Percentiles rank a stretch among this genome's conserved stretches.
These are phyloP conservation scores for Crepidotus sp. DNA, from an alignment of 1,284 basidiomycete genomes.

Conservation along the genomic window DNA sequence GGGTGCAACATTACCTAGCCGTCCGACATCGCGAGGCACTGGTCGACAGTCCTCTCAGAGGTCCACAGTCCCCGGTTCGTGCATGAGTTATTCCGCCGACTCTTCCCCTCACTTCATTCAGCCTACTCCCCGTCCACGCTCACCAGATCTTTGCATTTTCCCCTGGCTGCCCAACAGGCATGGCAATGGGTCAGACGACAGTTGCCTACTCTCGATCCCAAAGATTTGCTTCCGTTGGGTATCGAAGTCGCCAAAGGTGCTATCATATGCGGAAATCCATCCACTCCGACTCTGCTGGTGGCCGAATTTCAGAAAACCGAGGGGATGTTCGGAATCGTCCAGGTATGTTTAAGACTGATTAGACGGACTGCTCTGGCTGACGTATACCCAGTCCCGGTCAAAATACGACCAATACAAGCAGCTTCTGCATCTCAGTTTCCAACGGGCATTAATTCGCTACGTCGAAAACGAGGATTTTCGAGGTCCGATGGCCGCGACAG, in stretches of 20 bases:
- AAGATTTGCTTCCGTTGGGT: slow-evolving; percentile 75
- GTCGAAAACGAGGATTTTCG: slow-evolving; percentile 73
- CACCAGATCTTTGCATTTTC: slow-evolving; percentile 30
- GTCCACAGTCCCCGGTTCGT: slow-evolving; percentile 19
- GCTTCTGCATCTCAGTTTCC: slow-evolving; percentile 61
- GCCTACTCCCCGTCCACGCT: slow-evolving; percentile 24
- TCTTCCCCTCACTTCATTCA: slow-evolving; percentile 1
- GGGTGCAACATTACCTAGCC: slow-evolving; percentile 31
- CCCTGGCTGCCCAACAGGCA: slow-evolving; percentile 36
- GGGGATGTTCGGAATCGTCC: slow-evolving; percentile 72
- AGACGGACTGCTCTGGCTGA: neutral
- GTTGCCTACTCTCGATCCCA: slow-evolving; percentile 63
- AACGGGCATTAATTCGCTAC: slow-evolving; percentile 54
- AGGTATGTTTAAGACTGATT: slow-evolving; percentile 36
- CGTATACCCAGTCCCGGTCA: slow-evolving; percentile 55
- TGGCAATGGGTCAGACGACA: slow-evolving; percentile 47
- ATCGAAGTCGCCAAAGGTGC: slow-evolving; percentile 67
- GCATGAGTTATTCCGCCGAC: neutral
- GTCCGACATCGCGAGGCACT: slow-evolving; percentile 25
- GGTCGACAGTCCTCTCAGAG: slow-evolving; percentile 23
- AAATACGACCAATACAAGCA: slow-evolving; percentile 77
- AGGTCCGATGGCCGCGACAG: slow-evolving; percentile 56
- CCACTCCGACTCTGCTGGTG: slow-evolving; percentile 75
- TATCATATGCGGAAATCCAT: slow-evolving; percentile 75
- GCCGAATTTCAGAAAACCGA: slow-evolving; percentile 65